Base-by-base conservation (phyloP, 2,329 filamentous ascomycete genomes). In the Penicillium vulpinum region DNA sequence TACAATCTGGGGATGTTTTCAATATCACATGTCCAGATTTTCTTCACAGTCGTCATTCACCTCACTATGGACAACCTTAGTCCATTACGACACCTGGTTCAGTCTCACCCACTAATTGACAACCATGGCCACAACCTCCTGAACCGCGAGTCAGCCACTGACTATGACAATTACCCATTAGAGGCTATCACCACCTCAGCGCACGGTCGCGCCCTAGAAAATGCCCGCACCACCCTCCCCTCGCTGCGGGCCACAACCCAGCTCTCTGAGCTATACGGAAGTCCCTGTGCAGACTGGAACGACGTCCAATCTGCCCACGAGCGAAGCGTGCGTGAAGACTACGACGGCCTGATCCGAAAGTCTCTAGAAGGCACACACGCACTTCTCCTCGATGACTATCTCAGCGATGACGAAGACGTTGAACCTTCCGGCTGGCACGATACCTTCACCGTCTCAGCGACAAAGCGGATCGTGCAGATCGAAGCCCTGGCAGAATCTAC, bases 311-410 rank as follows among this genome's bases (percentile, higher is more conserved):
- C 75, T 35, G 80, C 81, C 53, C 76, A 82, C 49, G 66, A 75
- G 28, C 75, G 78, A 59, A 77, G 77, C 67, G 71, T 84, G 9
- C 69, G 77, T 26, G 72, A 75, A 21, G 76, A 82, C 57, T 81
- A 83, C 54, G 77, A 85, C 5, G 80, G 73, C 3, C 85, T 91
- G 78, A 79, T 84, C 11, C 78, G 76, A 43, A 80, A 78, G 60
- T 94, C 90, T 64, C 80, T 95, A 5, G 74, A 83, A 13, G 90
- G 90, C 1, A 89, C 90, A 28, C 86, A 92, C 70, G 85, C 83
- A 1, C 79, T 93, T 11, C 79, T 95, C 1, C 81, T 95, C n/a
- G 91, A 94, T 63, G 90, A 94, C 72, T 88, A 90, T 0, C 75
- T 93, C 8, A 81, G 83, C 51, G 76, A 78, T 15, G 76, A 77